Percentiles rank a stretch among this genome's conserved stretches.
phyloP scores from a whole-genome alignment of 139 green algal species.

The Coelastrella sp. region DNA sequence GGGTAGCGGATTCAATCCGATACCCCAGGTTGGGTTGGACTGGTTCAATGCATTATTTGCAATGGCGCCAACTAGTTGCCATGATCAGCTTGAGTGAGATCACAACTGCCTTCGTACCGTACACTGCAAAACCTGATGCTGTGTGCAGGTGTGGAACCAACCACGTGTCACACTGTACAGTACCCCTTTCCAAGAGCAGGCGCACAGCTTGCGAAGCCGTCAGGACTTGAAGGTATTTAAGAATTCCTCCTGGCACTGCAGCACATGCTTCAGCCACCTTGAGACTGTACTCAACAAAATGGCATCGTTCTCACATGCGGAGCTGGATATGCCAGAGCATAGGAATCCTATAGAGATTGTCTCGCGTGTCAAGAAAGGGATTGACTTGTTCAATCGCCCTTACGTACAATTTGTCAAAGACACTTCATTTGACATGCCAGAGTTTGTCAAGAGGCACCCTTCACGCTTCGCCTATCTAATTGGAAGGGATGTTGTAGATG shows the following conservation, averaged over 20 bases:
- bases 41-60: no score
- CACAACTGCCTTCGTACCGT: not conserved
- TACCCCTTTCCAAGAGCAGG: not conserved
- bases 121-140: no score
- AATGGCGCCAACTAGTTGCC: no score
- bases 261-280: conserved; percentile 3
- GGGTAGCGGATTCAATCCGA: no score
- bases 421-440: not conserved
- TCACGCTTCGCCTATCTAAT: conserved; percentile 20
- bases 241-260: conserved; percentile 15
- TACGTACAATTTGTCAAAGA: not conserved
- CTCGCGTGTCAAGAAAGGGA: not conserved
- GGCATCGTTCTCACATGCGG: not conserved
- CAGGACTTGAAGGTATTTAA: no score
- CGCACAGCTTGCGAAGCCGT: not conserved
- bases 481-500: not conserved
- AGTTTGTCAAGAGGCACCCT: not conserved
- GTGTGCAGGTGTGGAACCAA: conserved; percentile 5
- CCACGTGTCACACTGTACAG: not conserved
- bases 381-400: conserved; percentile 20
- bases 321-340: not conserved
- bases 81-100: not conserved
- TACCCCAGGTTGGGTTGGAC: no score
- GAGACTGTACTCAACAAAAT: not conserved
- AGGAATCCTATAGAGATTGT: not conserved